phyloP scores from a whole-genome alignment of 768 basidiomycete species.

The Lepiota brunneoincarnata region DNA sequence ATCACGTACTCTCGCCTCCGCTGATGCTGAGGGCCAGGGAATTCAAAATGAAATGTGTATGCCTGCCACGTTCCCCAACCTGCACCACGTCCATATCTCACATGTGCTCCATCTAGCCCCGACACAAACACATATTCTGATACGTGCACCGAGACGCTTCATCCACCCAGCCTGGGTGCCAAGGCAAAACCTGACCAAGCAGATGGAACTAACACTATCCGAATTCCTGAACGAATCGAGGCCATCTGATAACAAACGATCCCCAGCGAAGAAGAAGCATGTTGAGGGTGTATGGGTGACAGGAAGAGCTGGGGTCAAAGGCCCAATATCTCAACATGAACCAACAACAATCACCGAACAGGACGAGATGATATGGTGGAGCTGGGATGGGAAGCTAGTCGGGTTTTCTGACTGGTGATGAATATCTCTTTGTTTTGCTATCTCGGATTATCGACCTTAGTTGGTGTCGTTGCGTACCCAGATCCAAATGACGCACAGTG shows the following conservation, averaged over 20 bases:
- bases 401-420: conserved; percentile 51
- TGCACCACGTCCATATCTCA: background rate
- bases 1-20: conserved; percentile 32
- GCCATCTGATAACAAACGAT: background rate
- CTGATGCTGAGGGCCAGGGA: conserved; percentile 30
- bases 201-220: conserved; percentile 35
- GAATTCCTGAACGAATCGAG: conserved; percentile 38
- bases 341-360: conserved; percentile 17
- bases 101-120: conserved; percentile 29
- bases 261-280: conserved; percentile 21
- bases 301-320: conserved; percentile 21
- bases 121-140: conserved; percentile 43
- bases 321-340: conserved; percentile 2
- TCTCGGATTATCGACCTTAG: too few relatives aligned
- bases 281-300: conserved; percentile 54
- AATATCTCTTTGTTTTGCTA: too few relatives aligned
- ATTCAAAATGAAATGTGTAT: conserved; percentile 36
- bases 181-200: conserved; percentile 37
- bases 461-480: too few relatives aligned
- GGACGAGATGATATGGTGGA: too few relatives aligned
- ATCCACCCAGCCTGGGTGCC: too few relatives aligned
- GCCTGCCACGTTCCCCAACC: background rate
- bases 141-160: conserved; percentile 47
- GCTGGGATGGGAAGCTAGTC: conserved; percentile 53
- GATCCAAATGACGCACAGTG: too few relatives aligned